Evolutionary conservation across 306 rosid species (phyloP), one percentile per base, ranked within the genome.

Genomic region (Cucumis cinereus): DNA sequence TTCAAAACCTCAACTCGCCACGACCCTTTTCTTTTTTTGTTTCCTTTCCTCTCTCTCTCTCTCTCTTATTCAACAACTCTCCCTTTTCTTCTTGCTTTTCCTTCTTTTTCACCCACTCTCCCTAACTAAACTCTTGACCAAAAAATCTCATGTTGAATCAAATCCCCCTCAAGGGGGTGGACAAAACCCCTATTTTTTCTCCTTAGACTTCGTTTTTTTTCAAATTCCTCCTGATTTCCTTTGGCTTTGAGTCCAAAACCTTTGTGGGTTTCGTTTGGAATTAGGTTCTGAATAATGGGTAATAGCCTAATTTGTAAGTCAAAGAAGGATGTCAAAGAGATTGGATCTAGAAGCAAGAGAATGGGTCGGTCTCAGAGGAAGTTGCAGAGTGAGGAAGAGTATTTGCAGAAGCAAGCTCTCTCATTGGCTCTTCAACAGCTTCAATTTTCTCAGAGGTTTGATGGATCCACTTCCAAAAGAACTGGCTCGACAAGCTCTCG

Each of bases 401-500:
- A 72, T 45, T 73, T 92, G 82, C 98, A 95, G 88, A 93, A 83
- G 53, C 98, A 95, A 70, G 97, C 98, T 68, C 87, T 95, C 19
- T 90, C 98, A 15, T 86, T 90, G 93, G 96, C 94, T 43, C 90
- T 95, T 78, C 97, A 92, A 8, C 97, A 95, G 82, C 96, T 92
- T 73, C 99, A 94, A 71, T 68, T 86, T 79, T 95, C 99, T 67
- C 99, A 95, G 87, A 90, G 99, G 85, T 92, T 92, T 67, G 99
- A 95, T 15, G 98, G 98, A 12, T 95, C 99, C n/a, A 92, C 88
- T 94, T 95, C 99, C 16, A 70, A 97, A 41, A 78, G 98, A 82
- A 83, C 89, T 78, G 99, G 98, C 59, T 89, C 98, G 40, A 93
- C 93, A 0, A 93, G 98, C 84, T 88, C 96, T 41, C 83, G 96